A percentile compares a stretch with the other conserved stretches of the same genome.
phyloP scores from a whole-genome alignment of 139 green algal species.

The Eudorina sp. region DNA sequence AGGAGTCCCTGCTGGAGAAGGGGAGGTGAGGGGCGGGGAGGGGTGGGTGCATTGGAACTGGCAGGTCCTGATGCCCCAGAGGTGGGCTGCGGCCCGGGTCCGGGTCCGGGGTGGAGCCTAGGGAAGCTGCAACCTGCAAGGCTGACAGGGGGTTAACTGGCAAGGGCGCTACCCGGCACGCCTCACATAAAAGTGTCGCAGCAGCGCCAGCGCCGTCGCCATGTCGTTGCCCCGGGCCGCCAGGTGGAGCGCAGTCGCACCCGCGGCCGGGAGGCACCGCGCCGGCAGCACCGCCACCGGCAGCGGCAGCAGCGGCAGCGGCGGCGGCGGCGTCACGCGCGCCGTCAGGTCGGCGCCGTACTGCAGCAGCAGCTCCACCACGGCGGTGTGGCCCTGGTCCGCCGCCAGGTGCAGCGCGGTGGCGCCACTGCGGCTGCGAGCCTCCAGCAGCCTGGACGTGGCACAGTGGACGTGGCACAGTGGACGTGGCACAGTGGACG shows the following conservation, averaged over 20 bases:
- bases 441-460: conserved; percentile 8
- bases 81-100: background rate
- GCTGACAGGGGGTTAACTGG: background rate
- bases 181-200: background rate
- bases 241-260: background rate
- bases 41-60: too few relatives aligned
- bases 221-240: background rate
- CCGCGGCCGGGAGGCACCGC: conserved; percentile 1
- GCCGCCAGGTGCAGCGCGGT: background rate
- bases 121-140: background rate
- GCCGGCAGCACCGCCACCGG: background rate
- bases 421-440: background rate
- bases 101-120: background rate
- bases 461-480: too few relatives aligned
- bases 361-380: conserved; percentile 21
- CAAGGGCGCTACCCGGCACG: too few relatives aligned
- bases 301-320: background rate
- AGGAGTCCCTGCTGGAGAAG: background rate
- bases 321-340: background rate
- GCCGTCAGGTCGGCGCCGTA: background rate
- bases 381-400: background rate
- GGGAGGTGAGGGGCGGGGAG: background rate
- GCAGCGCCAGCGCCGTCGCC: background rate
- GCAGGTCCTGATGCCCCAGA: too few relatives aligned
- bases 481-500: too few relatives aligned